Evolutionary conservation across 2,329 filamentous ascomycete species (phyloP), one percentile per base, ranked within the genome.

Genomic region (Endocalyx cinctus): DNA sequence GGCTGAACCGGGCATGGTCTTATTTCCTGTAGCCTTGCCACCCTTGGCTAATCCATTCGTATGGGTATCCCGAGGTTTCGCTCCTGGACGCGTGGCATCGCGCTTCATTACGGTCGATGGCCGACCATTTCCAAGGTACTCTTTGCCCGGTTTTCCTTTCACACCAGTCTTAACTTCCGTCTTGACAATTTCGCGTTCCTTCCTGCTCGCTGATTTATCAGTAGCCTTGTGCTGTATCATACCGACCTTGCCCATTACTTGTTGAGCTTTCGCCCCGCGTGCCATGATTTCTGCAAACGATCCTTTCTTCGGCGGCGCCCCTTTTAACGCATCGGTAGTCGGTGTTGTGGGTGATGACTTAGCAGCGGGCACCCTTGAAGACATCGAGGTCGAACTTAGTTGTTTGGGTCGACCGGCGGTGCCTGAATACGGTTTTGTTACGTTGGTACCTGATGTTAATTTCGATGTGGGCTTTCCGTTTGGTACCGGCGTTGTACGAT

Each of bases 281-380:
- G 81, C 81, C 61, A 89, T 70, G 39, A 87, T 82, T 50, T 87
- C 83, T 23, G 79, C 76, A 55, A 79, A 89, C 0, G 81, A 84
- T 2, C 82, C 80, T 51, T 83, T 85, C 58, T 87, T 87, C 2
- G 78, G 79, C 3, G 64, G 56, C n/a, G n/a, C n/a, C n/a, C n/a
- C n/a, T 37, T 62, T 63, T 5, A 64, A 52, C 1, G 56, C 41
- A 16, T 48, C 46, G 6, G 37, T 10, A 10, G 41, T 52, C 8
- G 48, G 43, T 5, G 51, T 49, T 6, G 50, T 51, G 15, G 54
- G 49, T 10, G 48, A 52, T 14, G 49, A 44, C 31, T 43, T 57
- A 4, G 49, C 43, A 14, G 46, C 41, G 17, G 46, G 32, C 5
- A 34, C 46, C 31, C 46, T 55, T 6, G 48, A 37, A 25, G 42